phyloP scores from a whole-genome alignment of 495 filamentous ascomycete species.

The Tuber magnatum region DNA sequence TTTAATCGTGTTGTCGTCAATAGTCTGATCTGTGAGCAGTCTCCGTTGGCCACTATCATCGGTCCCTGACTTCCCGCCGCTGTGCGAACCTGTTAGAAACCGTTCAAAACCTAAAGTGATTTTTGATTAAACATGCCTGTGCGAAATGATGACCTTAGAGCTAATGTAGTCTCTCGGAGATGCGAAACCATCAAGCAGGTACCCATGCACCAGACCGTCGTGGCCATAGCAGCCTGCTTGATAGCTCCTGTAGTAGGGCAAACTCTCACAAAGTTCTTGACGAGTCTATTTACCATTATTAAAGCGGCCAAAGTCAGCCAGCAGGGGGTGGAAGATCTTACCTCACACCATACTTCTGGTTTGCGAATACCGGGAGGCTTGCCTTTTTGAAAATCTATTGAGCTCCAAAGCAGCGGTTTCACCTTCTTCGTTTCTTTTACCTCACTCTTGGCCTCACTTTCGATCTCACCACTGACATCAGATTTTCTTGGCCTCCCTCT shows the following conservation, averaged over 20 bases:
- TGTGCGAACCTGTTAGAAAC: constrained; percentile 38
- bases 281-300: constrained; percentile 45
- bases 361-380: constrained; percentile 32
- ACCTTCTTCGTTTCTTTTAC: constrained; percentile 12
- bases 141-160: constrained; percentile 59
- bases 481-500: constrained; percentile 14
- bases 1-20: constrained; percentile 38
- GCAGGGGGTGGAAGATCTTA: constrained; percentile 10
- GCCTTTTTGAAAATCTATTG: constrained; percentile 23
- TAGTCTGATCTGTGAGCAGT: constrained; percentile 46
- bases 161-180: constrained; percentile 54
- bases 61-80: constrained; percentile 49
- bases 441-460: constrained; percentile 12
- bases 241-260: constrained; percentile 58
- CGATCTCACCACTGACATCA: constrained; percentile 11
- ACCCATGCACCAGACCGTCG: constrained; percentile 49
- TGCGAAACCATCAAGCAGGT: constrained; percentile 56
- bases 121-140: constrained; percentile 51
- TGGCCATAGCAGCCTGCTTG: constrained; percentile 55
- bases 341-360: constrained; percentile 37
- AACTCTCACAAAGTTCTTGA: constrained; percentile 57
- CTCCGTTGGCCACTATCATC: constrained; percentile 46
- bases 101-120: not conserved
- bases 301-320: constrained; percentile 1
- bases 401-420: not conserved